Conservation (phyloP, 768 basidiomycete genomes). For the Lactarius hengduanensis region DNA sequence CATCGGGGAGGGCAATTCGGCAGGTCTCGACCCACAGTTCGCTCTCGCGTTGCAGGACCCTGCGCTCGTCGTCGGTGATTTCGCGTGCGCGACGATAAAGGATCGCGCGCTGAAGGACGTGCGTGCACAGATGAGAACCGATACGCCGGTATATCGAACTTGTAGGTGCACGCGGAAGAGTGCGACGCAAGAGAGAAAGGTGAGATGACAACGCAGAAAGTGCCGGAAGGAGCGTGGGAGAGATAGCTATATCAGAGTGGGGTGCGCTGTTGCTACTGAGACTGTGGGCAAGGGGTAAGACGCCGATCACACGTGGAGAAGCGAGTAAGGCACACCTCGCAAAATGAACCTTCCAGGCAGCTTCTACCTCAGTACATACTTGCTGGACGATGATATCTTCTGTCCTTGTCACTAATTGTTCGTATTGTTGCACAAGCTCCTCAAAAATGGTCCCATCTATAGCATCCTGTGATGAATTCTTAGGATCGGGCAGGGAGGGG, state of each 20-base stretch:
- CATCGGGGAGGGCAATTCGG: constrained; percentile 52
- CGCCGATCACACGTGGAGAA: not conserved
- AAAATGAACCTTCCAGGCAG: constrained; percentile 70
- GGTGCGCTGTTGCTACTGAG: constrained; percentile 35
- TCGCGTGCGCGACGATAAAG: constrained; percentile 67
- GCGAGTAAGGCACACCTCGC: constrained; percentile 35
- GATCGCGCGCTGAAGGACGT: constrained; percentile 82
- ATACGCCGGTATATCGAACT: constrained; percentile 73
- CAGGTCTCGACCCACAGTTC: constrained; percentile 84
- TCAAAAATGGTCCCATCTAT: constrained; percentile 77
- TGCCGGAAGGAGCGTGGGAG: constrained; percentile 70
- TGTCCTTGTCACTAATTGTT: constrained; percentile 58
- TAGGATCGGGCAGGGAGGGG: constrained; percentile 50
- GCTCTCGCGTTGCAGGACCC: constrained; percentile 64
- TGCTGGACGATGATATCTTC: constrained; percentile 88
- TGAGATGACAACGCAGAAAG: constrained; percentile 81
- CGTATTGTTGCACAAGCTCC: constrained; percentile 65
- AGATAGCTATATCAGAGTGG: constrained; percentile 48
- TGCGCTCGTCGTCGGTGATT: constrained; percentile 59
- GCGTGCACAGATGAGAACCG: constrained; percentile 64
- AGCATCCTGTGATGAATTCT: constrained; percentile 36
- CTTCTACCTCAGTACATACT: constrained; percentile 79
- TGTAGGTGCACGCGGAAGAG: constrained; percentile 57
- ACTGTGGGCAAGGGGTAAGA: constrained; percentile 33
- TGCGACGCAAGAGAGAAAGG: constrained; percentile 61